Conservation (phyloP, 148 eudicot species). For the Talinum fruticosum region DNA sequence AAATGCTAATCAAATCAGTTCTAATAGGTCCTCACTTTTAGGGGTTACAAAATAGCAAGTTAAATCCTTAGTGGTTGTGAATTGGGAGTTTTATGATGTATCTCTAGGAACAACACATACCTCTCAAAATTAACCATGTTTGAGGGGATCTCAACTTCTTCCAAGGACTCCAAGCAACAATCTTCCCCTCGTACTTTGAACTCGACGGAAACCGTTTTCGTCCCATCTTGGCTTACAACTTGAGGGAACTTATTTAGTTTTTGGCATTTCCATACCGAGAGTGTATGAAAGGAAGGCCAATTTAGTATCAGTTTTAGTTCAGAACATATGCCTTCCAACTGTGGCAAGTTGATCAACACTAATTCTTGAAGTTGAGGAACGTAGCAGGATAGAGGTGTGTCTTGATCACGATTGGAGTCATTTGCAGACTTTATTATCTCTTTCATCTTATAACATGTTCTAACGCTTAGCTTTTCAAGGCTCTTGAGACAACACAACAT, state of each 20-base stretch:
- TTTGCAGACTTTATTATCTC: neutral
- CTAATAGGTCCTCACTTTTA: no score
- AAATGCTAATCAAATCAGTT: no score
- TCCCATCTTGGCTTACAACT: neutral
- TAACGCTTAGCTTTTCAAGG: neutral
- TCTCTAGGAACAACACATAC: neutral
- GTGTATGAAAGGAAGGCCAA: neutral
- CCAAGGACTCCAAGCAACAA: neutral
- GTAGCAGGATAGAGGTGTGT: neutral
- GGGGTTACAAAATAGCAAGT: no score
- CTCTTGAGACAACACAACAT: neutral
- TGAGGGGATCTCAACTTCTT: neutral
- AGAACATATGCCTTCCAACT: neutral
- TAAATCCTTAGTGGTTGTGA: no score
- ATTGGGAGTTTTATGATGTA: no score
- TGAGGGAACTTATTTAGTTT: neutral
- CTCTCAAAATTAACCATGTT: neutral
- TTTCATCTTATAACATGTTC: neutral
- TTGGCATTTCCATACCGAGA: constrained; percentile 10
- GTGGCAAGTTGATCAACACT: constrained; percentile 4
- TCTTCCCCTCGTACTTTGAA: neutral
- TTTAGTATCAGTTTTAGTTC: neutral
- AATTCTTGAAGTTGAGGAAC: constrained; percentile 5
- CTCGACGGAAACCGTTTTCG: neutral
- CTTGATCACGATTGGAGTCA: neutral